These are phyloP conservation scores for Eucalyptus marginata DNA, from an alignment of 345 rosid species.

Conservation along the genomic window DNA sequence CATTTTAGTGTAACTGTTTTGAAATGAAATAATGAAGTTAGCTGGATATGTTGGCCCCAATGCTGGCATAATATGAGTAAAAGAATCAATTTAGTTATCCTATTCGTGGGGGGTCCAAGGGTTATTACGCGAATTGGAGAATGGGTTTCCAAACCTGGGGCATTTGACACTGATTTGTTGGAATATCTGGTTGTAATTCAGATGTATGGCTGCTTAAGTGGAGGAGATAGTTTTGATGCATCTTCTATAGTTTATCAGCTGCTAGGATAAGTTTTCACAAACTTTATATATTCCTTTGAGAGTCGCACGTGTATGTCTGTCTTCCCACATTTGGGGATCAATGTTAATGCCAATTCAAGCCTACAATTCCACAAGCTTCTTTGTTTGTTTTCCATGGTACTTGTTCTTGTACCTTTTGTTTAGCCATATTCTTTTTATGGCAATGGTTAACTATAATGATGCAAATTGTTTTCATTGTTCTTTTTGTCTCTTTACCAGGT, in stretches of 20 bases:
- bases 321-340: neutral
- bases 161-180: neutral
- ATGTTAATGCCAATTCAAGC: neutral
- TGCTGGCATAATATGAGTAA: neutral
- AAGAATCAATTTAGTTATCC: neutral
- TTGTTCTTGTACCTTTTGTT: neutral
- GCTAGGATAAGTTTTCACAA: neutral
- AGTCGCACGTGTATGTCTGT: neutral
- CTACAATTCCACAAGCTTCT: neutral
- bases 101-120: neutral
- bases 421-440: neutral
- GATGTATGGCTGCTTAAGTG: neutral
- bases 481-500: slow-evolving; percentile 15
- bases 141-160: neutral
- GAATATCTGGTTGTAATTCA: neutral
- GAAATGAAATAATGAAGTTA: neutral
- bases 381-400: neutral
- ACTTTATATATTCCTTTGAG: neutral
- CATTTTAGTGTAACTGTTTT: neutral
- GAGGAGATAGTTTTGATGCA: neutral
- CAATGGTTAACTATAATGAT: neutral
- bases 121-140: neutral
- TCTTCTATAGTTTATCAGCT: neutral
- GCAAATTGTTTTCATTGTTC: neutral
- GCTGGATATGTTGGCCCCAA: neutral